phyloP scores from a whole-genome alignment of 1,139 yeast genomes.

The Pneumocystis sp. region DNA sequence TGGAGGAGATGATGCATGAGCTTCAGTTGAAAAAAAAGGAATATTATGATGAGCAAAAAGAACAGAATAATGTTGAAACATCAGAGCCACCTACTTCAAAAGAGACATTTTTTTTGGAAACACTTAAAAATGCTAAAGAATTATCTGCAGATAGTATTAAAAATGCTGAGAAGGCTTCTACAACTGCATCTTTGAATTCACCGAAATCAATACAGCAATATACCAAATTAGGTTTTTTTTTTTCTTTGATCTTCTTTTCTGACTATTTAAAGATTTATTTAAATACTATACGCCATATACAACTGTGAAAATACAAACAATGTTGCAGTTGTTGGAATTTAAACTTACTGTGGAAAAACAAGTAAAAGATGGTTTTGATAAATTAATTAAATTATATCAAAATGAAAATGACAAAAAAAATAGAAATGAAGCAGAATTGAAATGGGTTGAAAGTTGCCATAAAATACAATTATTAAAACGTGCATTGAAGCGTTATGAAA shows the following conservation, averaged over 20 bases:
- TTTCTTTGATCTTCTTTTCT: neutral
- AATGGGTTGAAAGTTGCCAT: constrained; percentile 68
- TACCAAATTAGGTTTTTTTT: constrained; percentile 15
- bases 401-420: constrained; percentile 82
- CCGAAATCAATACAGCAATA: constrained; percentile 12
- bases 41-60: constrained; percentile 1
- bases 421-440: constrained; percentile 79
- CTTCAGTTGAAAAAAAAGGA: constrained; percentile 26
- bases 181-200: neutral
- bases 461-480: constrained; percentile 71
- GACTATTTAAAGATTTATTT: constrained; percentile 39
- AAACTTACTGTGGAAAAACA: constrained; percentile 87
- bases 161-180: neutral
- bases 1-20: constrained; percentile 61
- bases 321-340: constrained; percentile 87
- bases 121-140: neutral
- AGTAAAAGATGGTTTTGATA: constrained; percentile 82
- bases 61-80: neutral
- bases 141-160: neutral
- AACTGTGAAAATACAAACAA: constrained; percentile 88
- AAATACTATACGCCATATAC: constrained; percentile 88
- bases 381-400: constrained; percentile 68
- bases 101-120: constrained; percentile 2
- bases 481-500: constrained; percentile 74
- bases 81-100: constrained; percentile 9